phyloP scores from a whole-genome alignment of 2,329 filamentous ascomycete species.

The Aspergillus ibericus region DNA sequence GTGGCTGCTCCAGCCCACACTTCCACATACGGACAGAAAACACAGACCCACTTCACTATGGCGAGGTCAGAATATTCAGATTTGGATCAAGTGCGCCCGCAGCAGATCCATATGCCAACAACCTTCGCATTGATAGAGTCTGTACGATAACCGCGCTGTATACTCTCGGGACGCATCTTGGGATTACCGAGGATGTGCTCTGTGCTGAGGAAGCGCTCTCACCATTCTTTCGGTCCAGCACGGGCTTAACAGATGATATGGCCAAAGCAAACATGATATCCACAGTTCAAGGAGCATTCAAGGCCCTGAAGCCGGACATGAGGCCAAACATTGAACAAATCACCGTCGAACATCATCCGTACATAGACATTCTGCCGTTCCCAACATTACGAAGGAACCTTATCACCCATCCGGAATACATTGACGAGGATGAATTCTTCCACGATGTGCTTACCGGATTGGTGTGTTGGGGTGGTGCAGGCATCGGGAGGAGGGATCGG shows the following conservation, averaged over 20 bases:
- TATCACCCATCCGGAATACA: constrained; percentile 10
- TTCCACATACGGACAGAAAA: constrained; percentile 12
- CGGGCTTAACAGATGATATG: neutral
- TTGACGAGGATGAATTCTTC: constrained; percentile 23
- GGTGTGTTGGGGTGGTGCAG: constrained; percentile 21
- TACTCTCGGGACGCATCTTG: constrained; percentile 22
- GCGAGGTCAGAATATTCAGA: constrained; percentile 14
- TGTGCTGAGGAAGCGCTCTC: constrained; percentile 27
- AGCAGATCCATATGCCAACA: constrained; percentile 27
- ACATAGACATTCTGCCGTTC: constrained; percentile 22
- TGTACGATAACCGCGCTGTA: constrained; percentile 26
- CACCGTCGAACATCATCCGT: constrained; percentile 19
- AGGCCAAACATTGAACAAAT: constrained; percentile 22
- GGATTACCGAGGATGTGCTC: constrained; percentile 24
- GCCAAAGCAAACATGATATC: constrained; percentile 11
- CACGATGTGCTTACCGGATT: constrained; percentile 17
- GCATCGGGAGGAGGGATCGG: constrained; percentile 17
- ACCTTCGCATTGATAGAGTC: constrained; percentile 27
- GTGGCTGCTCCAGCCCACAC: constrained; percentile 18
- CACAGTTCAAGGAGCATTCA: constrained; percentile 16
- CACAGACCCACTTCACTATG: neutral
- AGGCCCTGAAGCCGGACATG: constrained; percentile 21
- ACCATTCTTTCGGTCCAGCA: constrained; percentile 25
- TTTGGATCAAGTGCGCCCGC: constrained; percentile 10
- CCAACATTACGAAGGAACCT: constrained; percentile 20